Evolutionary conservation across 441 rosid genomes (phyloP).

Genomic region (Populus trichocarpa): DNA sequence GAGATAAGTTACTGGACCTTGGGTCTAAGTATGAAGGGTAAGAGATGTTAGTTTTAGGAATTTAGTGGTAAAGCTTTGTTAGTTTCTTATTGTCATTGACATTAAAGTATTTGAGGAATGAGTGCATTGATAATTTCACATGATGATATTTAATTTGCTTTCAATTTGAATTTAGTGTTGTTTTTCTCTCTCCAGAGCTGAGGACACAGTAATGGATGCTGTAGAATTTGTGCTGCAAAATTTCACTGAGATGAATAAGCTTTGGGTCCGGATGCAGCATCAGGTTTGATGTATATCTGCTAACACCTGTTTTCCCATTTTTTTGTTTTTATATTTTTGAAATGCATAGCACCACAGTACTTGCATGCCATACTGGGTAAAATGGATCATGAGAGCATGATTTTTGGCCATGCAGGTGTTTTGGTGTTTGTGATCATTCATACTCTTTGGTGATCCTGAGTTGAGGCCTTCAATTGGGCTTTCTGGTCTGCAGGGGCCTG

Average conservation of each 20-base stretch:
- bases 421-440: constrained; percentile 83
- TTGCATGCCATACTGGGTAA: constrained; percentile 33
- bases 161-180: not conserved
- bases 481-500: constrained; percentile 96
- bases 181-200: constrained; percentile 51
- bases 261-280: constrained; percentile 92
- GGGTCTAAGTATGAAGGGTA: constrained; percentile 87
- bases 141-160: not conserved
- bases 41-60: constrained; percentile 17
- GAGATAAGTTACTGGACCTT: constrained; percentile 80
- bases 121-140: not conserved
- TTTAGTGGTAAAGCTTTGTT: not conserved
- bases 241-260: constrained; percentile 94
- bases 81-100: not conserved
- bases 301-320: constrained; percentile 25
- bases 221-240: constrained; percentile 67
- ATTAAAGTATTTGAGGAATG: not conserved
- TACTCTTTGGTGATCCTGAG: constrained; percentile 90
- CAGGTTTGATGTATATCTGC: constrained; percentile 61
- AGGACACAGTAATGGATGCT: constrained; percentile 45
- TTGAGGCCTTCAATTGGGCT: constrained; percentile 87
- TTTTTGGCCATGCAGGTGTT: constrained; percentile 96
- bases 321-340: constrained; percentile 18
- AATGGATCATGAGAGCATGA: constrained; percentile 55
- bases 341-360: constrained; percentile 26